Evolutionary conservation across 2,329 filamentous ascomycete genomes (phyloP), one percentile per base, ranked within the genome.

Genomic region (Aspergillus pseudotamarii): DNA sequence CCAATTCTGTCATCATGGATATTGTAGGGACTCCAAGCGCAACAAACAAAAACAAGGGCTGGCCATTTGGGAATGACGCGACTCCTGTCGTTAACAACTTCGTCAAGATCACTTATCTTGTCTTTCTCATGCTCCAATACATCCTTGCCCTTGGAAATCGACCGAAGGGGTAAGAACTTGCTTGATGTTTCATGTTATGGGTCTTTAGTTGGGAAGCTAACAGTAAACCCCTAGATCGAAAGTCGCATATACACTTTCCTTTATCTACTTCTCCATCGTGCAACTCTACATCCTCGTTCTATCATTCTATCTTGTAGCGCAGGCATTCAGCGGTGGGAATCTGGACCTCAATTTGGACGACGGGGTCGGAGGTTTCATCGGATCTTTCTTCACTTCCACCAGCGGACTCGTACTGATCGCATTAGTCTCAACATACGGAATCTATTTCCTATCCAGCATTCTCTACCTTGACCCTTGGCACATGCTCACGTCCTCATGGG

Each of bases 391-490:
- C 79, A 86, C 87, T 12, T 91, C 91, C 2, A 89, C 88, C 70
- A 90, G 92, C 50, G 94, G 94, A 83, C 94, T 98, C 76, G 97
- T 99, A 76, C 88, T 99, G 71, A 90, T 99, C 68, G 94, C 95
- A 14, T 84, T 99, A 69, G 88, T 94, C 65, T 91, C 95, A 65
- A 99, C 96, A 60, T 98, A 97, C 76, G 95, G 95, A 79, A 88
- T 99, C 63, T 97, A 98, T 88, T 98, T 93, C 76, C 83, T 98
- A 63, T 94, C 94, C 14, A 98, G 94, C 5, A 97, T 99, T 86
- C 83, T 99, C 80, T 99, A 99, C 83, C 85, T 97, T 73, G 95
- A 99, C 79, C 95, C 95, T 30, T 99, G 95, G 95, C 95, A 99
- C 87, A 98, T 99, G 94, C 96, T 99, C 84, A 95, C n/a, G 88